Evolutionary conservation across 345 rosid genomes (phyloP).

Genomic region (Pelargonium nanum): DNA sequence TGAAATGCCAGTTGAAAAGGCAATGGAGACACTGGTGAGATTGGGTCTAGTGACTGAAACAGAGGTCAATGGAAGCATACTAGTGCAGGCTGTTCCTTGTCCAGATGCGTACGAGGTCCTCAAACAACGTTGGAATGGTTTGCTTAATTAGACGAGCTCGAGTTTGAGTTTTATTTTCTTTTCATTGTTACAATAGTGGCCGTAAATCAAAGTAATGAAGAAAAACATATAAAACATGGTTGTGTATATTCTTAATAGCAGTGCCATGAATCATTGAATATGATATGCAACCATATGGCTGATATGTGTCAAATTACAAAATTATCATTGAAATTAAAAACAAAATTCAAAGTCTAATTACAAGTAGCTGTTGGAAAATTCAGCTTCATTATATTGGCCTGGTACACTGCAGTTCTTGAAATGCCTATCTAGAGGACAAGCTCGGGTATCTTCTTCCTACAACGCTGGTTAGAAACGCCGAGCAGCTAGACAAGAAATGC

Average conservation of each 20-base stretch:
- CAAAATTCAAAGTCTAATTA: no score
- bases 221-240: background rate
- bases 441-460: no score
- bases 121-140: slow-evolving; percentile 51
- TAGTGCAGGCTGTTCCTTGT: slow-evolving; percentile 48
- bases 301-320: no score
- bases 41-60: slow-evolving; percentile 58
- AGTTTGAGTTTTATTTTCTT: slow-evolving; percentile 6
- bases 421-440: no score
- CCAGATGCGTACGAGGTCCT: slow-evolving; percentile 46
- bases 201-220: background rate
- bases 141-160: slow-evolving; percentile 41
- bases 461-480: no score
- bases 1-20: slow-evolving; percentile 79
- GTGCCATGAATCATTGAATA: no score
- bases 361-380: no score
- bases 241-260: background rate
- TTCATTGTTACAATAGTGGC: slow-evolving; percentile 13
- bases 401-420: no score
- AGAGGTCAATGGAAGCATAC: slow-evolving; percentile 30
- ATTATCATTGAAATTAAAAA: no score
- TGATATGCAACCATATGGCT: no score
- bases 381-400: no score
- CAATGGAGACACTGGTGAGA: slow-evolving; percentile 47
- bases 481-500: no score